Evolutionary conservation across 139 green algal genomes (phyloP).

Genomic region (Micractinium conductrix): DNA sequence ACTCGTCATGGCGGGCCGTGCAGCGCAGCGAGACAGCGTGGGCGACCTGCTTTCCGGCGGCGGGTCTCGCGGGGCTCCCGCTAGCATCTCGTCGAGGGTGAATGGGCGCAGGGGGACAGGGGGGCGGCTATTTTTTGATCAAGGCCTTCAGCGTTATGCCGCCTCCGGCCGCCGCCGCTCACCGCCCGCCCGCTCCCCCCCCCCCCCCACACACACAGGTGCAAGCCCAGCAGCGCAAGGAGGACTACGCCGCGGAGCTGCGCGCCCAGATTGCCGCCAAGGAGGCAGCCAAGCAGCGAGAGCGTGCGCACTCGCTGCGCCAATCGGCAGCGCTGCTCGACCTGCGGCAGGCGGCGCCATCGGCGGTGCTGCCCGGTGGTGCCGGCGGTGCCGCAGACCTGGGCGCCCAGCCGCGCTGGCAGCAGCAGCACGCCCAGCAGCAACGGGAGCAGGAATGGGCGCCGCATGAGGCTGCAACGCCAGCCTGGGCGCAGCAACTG

Average conservation of each 20-base stretch:
- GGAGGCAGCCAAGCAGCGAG: neutral
- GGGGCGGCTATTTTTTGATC: too few species aligned
- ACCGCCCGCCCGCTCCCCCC: neutral
- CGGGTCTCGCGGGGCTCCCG: neutral
- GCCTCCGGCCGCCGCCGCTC: neutral
- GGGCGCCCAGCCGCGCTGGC: too few species aligned
- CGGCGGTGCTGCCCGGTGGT: conserved; percentile 9
- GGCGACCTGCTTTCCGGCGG: neutral
- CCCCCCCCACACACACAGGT: neutral
- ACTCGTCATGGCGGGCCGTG: too few species aligned
- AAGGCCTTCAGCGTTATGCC: too few species aligned
- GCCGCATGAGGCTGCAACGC: too few species aligned
- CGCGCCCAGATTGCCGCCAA: conserved; percentile 45
- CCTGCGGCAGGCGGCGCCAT: conserved; percentile 9
- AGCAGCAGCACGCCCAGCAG: neutral
- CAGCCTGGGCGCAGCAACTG: neutral
- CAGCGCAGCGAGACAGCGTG: conserved; percentile 10
- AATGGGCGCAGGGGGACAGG: neutral
- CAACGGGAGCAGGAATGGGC: neutral
- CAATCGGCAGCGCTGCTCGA: conserved; percentile 37
- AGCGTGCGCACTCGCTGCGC: conserved; percentile 21
- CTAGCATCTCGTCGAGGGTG: neutral
- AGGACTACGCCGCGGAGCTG: conserved; percentile 46
- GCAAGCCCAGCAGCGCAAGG: neutral
- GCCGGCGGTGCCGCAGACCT: neutral